Base-by-base conservation (phyloP, 2,329 filamentous ascomycete genomes). In the Xylaria sp. region DNA sequence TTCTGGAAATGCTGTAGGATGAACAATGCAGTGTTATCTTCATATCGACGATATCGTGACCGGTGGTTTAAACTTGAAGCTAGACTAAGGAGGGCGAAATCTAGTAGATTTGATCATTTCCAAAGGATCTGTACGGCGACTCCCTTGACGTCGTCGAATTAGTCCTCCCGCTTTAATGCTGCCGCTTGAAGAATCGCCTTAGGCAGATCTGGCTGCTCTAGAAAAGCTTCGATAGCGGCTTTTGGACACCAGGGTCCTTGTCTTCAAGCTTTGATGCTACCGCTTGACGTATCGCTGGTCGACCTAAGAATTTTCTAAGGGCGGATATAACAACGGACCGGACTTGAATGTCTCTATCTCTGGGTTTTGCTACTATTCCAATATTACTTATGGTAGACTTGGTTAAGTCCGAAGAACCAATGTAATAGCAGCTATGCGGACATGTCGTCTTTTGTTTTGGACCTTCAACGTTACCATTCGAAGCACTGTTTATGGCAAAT, bases 31-130 rank as follows among this genome's bases (percentile, higher is more conserved):
- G 2, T 5, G 32, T 14, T 1, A 6, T 12, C n/a, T n/a, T n/a
- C 27, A 3, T 6, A 3, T 2, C 1, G 7, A 2, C 3, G 12
- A n/a, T 1, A 1, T 36, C 11, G 14, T 17, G 2, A 4, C 14
- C 19, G 9, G 19, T 19, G 11, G 32, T 30, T 6, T 8, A 61
- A 45, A 21, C 32, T 42, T 9, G 32, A 42, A 9, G 24, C 17
- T 53, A 61, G 0, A 12, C 2, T 53, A 17, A 2, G 12, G 11
- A 61, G 30, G 24, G n/a, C 45, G 11, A 19, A 53, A 30, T 53
- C 59, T 27, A 48, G 47, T 4, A 61, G 27, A 4, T 7, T 30
- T 5, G 11, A n/a, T 21, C 27, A 9, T 8, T 21, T 14, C 50
- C 2, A 1, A 17, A 60, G 45, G 39, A 11, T 7, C 30, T 1